Conservation (phyloP, 768 basidiomycete genomes). For the Daedaleopsis sinensis region DNA sequence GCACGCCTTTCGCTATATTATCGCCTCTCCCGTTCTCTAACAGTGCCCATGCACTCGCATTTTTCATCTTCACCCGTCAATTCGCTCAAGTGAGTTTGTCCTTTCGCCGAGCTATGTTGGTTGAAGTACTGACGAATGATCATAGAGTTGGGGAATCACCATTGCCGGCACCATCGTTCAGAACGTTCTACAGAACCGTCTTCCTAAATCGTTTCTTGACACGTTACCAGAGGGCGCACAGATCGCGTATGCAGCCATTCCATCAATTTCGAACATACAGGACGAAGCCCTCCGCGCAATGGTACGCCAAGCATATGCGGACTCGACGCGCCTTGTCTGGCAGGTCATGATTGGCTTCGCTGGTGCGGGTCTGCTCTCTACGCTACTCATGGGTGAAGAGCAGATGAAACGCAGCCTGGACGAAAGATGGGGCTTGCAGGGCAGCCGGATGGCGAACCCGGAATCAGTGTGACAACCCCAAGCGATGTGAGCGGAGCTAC, state of each 20-base stretch:
- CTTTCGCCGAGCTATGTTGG: too few relatives aligned
- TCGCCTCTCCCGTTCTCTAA: constrained; percentile 28
- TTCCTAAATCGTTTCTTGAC: constrained; percentile 32
- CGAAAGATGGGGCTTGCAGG: too few relatives aligned
- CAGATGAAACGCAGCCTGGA: constrained; percentile 9
- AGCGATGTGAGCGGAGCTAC: too few relatives aligned
- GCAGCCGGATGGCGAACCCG: too few relatives aligned
- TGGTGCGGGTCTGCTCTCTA: constrained; percentile 29
- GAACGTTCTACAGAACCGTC: constrained; percentile 35
- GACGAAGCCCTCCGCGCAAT: constrained; percentile 22
- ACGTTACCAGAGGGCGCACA: constrained; percentile 29
- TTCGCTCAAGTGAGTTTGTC: constrained; percentile 25
- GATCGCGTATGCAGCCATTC: constrained; percentile 35
- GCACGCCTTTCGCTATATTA: constrained; percentile 11
- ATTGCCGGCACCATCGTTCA: constrained; percentile 39
- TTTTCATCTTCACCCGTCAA: constrained; percentile 29
- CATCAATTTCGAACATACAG: constrained; percentile 27
- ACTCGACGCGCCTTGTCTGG: constrained; percentile 35
- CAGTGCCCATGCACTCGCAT: constrained; percentile 38
- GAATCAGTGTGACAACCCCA: too few relatives aligned
- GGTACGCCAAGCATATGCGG: constrained; percentile 34
- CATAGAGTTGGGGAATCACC: constrained; percentile 31
- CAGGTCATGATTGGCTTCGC: constrained; percentile 31
- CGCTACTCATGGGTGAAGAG: constrained; percentile 30
- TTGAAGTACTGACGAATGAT: too few relatives aligned